phyloP scores from a whole-genome alignment of 2,329 filamentous ascomycete species.

The Pseudocercospora musae region DNA sequence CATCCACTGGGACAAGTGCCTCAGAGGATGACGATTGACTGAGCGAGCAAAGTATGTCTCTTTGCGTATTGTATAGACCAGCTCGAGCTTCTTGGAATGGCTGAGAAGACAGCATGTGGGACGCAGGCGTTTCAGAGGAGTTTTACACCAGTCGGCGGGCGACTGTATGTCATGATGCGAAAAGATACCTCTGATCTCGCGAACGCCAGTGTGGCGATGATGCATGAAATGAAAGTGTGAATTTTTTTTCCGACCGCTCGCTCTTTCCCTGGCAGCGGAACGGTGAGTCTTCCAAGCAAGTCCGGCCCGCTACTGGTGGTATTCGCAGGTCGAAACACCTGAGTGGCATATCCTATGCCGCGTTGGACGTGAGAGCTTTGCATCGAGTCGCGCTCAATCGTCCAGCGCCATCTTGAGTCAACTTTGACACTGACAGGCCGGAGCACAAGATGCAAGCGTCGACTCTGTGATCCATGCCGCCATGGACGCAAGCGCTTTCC shows the following conservation, averaged over 20 bases:
- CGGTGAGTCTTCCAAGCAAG: too few relatives aligned
- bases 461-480: too few relatives aligned
- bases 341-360: too few relatives aligned
- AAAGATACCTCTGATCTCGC: constrained; percentile 1
- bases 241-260: background rate
- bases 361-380: too few relatives aligned
- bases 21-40: constrained; percentile 46
- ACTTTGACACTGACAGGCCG: too few relatives aligned
- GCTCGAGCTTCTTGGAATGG: background rate
- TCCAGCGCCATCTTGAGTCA: too few relatives aligned
- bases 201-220: background rate
- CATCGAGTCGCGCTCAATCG: too few relatives aligned
- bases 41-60: background rate
- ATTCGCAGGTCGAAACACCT: too few relatives aligned
- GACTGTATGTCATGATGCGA: background rate
- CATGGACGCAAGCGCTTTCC: too few relatives aligned
- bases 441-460: too few relatives aligned
- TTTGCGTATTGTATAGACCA: constrained; percentile 2
- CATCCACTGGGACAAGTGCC: constrained; percentile 33
- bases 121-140: background rate
- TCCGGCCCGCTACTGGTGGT: too few relatives aligned
- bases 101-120: background rate
- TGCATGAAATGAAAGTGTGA: constrained; percentile 6
- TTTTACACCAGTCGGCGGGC: background rate
- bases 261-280: background rate